Conservation (phyloP, 352 stramenopile species). For the Phytophthora capsici region DNA sequence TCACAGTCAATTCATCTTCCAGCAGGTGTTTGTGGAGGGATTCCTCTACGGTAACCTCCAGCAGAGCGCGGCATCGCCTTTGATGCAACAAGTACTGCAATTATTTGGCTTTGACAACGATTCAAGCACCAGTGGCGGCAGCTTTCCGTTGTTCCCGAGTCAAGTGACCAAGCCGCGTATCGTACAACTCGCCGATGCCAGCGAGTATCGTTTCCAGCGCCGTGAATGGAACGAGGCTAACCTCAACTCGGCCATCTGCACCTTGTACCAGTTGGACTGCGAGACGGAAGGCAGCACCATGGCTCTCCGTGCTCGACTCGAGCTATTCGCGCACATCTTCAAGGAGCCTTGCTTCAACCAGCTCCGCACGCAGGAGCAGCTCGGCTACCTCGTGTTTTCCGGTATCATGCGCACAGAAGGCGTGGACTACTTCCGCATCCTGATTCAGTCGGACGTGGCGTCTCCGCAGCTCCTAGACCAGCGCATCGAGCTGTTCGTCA, state of each 20-base stretch:
- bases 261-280: slow-evolving; percentile 68
- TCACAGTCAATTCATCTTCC: slow-evolving; percentile 67
- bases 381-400: slow-evolving; percentile 91
- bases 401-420: slow-evolving; percentile 51
- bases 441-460: slow-evolving; percentile 84
- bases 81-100: slow-evolving; percentile 60
- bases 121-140: slow-evolving; percentile 15
- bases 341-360: slow-evolving; percentile 93
- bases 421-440: slow-evolving; percentile 74
- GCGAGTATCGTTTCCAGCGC: slow-evolving; percentile 61
- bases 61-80: slow-evolving; percentile 16
- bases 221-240: slow-evolving; percentile 77
- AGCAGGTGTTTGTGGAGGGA: slow-evolving; percentile 71
- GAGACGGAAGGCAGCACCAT: slow-evolving; percentile 57
- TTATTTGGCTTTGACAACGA: slow-evolving; percentile 43
- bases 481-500: slow-evolving; percentile 77
- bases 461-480: slow-evolving; percentile 68
- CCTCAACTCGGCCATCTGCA: slow-evolving; percentile 78
- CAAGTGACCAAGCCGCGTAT: slow-evolving; percentile 55
- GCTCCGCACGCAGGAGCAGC: slow-evolving; percentile 93
- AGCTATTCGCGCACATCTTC: slow-evolving; percentile 88
- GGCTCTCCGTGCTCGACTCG: slow-evolving; percentile 51
- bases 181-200: slow-evolving; percentile 57
- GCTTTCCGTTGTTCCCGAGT: slow-evolving; percentile 54
- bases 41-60: slow-evolving; percentile 82